A percentile compares a stretch with the other conserved stretches of the same genome.
Conservation (phyloP, 2,329 filamentous ascomycete genomes). For the Colletotrichum aenigma region DNA sequence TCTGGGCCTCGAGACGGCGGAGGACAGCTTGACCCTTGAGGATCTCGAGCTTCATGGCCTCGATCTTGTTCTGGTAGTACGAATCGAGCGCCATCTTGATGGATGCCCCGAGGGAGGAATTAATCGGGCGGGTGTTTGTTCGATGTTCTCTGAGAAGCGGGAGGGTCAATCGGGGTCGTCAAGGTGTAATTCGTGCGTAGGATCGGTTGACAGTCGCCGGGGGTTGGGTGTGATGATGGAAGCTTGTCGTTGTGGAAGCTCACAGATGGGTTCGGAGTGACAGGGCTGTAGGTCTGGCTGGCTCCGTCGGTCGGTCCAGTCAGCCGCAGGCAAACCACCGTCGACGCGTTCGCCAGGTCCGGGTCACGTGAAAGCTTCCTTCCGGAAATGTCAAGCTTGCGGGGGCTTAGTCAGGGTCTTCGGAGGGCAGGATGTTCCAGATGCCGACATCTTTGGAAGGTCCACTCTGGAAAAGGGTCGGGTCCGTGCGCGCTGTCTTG, state of each 20-base stretch:
- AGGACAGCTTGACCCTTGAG: slow-evolving; percentile 97
- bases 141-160: background rate
- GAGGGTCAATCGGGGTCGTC: slow-evolving; percentile 2
- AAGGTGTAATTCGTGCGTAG: slow-evolving; percentile 1
- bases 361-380: background rate
- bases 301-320: slow-evolving; percentile 11
- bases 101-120: slow-evolving; percentile 18
- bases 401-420: background rate
- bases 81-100: slow-evolving; percentile 95
- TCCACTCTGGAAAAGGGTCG: background rate
- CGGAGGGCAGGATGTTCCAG: background rate
- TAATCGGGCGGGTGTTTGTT: background rate
- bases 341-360: slow-evolving; percentile 18
- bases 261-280: slow-evolving; percentile 16
- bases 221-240: slow-evolving; percentile 14
- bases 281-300: slow-evolving; percentile 17
- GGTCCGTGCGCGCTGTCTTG: background rate
- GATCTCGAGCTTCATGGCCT: slow-evolving; percentile 99
- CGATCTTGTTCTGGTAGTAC: slow-evolving; percentile 99
- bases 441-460: background rate
- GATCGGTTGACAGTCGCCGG: slow-evolving; percentile 2
- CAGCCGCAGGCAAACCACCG: slow-evolving; percentile 23
- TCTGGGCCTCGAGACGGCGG: slow-evolving; percentile 92
- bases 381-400: slow-evolving; percentile 1
- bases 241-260: slow-evolving; percentile 22